Base-by-base conservation (phyloP, 805 yeast genomes). In the Myxozyma monticola region DNA sequence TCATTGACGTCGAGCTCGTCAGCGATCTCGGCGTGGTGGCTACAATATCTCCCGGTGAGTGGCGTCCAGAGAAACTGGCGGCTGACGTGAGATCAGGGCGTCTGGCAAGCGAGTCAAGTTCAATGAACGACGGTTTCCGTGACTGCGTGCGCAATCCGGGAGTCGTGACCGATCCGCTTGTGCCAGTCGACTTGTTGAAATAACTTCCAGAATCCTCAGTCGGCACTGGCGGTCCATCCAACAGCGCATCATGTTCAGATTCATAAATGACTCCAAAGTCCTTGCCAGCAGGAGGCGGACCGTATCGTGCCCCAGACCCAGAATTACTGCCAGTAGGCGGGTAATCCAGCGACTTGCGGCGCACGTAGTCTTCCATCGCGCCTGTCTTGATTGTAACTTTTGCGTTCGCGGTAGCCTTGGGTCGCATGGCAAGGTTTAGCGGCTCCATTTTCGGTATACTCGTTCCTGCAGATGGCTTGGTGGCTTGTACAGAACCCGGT, bases 341-440 rank as follows among this genome's bases (percentile, higher is more conserved):
- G n/a, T 34, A 24, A 15, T 54, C 59, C 34, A 46, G 8, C 5
- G 59, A 54, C 25, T 49, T 25, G n/a, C 59, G 56, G 9, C 59
- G 56, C 17, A 54, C 59, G 26, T 54, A 54, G 24, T 54, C 53
- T 25, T 54, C 59, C 59, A 54, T 54, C 2, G 56, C 59, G 29
- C 56, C 59, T 9, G 37, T 37, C 67, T 85, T 84, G 62, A 85
- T 84, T 21, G 80, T 82, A 34, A 85, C 85, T 63, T 81, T 83
- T 22, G 80, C 55, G 60, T 81, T 83, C 37, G 72, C 73, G 1
- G 88, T 83, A 45, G 74, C 77, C 45, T 78, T 68, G 3, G 91
- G 91, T 60, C 84, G 83, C 18, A 78, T 69, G 1, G 91, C 91
- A 17, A 78, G 78, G 64, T 85, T 85, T 39, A 77, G 76, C 2